Evolutionary conservation across 495 filamentous ascomycete species (phyloP).

Genomic region (Penicillium samsonianum): DNA sequence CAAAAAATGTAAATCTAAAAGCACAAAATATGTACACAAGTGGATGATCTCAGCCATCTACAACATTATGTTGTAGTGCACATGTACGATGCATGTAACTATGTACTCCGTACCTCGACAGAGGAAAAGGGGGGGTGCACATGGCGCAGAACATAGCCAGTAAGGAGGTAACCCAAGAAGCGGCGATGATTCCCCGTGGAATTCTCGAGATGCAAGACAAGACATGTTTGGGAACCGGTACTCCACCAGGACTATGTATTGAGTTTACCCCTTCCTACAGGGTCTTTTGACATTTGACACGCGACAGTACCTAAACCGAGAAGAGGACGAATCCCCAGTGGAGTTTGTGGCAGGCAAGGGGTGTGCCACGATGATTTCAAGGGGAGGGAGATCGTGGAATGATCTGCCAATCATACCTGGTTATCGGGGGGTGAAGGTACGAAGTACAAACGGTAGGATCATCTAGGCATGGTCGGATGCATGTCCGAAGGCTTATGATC

Average conservation of each 20-base stretch:
- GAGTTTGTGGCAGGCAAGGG: conserved; percentile 4
- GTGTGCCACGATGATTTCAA: conserved; percentile 3
- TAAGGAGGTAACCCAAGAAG: background rate
- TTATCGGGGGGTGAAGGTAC: background rate
- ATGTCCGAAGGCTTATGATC: background rate
- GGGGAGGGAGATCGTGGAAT: conserved; percentile 23
- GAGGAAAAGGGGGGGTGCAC: background rate
- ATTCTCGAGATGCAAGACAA: conserved; percentile 9
- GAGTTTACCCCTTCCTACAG: background rate
- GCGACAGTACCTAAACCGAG: background rate
- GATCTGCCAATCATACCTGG: conserved; percentile 23
- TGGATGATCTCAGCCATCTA: background rate
- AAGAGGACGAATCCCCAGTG: background rate
- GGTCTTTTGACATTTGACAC: conserved; percentile 2
- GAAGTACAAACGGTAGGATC: background rate
- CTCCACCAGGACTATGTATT: background rate
- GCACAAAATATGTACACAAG: background rate
- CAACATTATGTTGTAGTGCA: background rate
- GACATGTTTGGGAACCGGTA: conserved; percentile 1
- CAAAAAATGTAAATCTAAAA: background rate
- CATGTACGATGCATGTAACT: background rate
- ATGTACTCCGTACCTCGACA: background rate
- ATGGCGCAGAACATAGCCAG: background rate
- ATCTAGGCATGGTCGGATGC: background rate
- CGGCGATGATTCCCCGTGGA: conserved; percentile 5